Evolutionary conservation across 345 rosid species (phyloP).

Genomic region (Salix koriyanagi): DNA sequence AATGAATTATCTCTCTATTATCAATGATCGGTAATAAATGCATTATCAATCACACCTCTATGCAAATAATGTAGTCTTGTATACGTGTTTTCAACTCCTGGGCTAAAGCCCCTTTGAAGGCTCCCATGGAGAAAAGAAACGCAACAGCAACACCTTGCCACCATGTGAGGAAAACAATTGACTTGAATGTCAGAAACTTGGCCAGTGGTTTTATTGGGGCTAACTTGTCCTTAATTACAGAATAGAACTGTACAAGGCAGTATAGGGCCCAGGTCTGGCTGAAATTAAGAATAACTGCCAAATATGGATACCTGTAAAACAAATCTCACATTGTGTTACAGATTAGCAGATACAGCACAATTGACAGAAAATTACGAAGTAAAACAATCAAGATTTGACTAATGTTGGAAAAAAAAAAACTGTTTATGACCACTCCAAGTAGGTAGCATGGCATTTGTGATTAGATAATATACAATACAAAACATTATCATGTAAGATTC

Average conservation of each 20-base stretch:
- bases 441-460: neutral
- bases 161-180: conserved; percentile 97
- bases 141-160: conserved; percentile 98
- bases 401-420: neutral
- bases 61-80: conserved; percentile 95
- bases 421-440: neutral
- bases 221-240: conserved; percentile 77
- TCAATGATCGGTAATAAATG: neutral
- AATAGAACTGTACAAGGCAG: conserved; percentile 94
- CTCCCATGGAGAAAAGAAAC: conserved; percentile 86
- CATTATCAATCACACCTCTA: conserved; percentile 52
- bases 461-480: neutral
- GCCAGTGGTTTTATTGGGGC: conserved; percentile 93
- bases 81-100: conserved; percentile 84
- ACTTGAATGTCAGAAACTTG: conserved; percentile 89
- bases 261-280: conserved; percentile 97
- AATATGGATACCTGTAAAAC: conserved; percentile 78
- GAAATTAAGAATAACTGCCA: conserved; percentile 93
- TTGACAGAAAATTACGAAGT: neutral
- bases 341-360: neutral
- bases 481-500: neutral
- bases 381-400: neutral
- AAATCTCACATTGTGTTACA: neutral
- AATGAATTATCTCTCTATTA: neutral
- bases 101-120: conserved; percentile 76